Conservation (phyloP, 805 yeast genomes). For the Naumovozyma castellii region DNA sequence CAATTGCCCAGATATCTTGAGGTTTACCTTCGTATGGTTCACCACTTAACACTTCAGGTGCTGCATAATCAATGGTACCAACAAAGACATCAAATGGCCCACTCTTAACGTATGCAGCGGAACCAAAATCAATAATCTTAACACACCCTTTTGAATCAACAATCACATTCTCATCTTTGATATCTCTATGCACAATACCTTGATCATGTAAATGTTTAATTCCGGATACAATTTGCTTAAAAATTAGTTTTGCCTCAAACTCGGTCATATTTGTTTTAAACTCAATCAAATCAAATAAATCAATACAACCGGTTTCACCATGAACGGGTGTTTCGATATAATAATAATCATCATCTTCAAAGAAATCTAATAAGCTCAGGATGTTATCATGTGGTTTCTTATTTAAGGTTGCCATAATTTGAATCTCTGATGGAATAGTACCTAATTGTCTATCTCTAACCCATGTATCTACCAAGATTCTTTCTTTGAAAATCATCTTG, state of each 20-base stretch:
- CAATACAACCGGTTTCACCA: constrained; percentile 84
- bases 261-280: constrained; percentile 74
- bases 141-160: constrained; percentile 74
- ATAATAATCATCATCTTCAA: constrained; percentile 83
- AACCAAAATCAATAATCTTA: constrained; percentile 88
- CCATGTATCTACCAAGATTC: constrained; percentile 96
- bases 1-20: constrained; percentile 96
- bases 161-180: constrained; percentile 89
- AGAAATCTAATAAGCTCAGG: constrained; percentile 76
- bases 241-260: constrained; percentile 65
- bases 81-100: constrained; percentile 97
- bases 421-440: constrained; percentile 93
- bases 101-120: constrained; percentile 80
- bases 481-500: constrained; percentile 83
- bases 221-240: constrained; percentile 71
- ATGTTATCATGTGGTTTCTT: constrained; percentile 79
- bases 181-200: constrained; percentile 89
- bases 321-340: constrained; percentile 88
- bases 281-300: constrained; percentile 86
- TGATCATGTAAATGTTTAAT: constrained; percentile 70
- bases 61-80: constrained; percentile 95
- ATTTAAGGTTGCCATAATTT: constrained; percentile 76
- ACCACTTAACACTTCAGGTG: constrained; percentile 90
- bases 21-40: constrained; percentile 85
- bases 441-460: constrained; percentile 86